phyloP scores from a whole-genome alignment of 345 rosid genomes.

The Aquilaria malaccensis region DNA sequence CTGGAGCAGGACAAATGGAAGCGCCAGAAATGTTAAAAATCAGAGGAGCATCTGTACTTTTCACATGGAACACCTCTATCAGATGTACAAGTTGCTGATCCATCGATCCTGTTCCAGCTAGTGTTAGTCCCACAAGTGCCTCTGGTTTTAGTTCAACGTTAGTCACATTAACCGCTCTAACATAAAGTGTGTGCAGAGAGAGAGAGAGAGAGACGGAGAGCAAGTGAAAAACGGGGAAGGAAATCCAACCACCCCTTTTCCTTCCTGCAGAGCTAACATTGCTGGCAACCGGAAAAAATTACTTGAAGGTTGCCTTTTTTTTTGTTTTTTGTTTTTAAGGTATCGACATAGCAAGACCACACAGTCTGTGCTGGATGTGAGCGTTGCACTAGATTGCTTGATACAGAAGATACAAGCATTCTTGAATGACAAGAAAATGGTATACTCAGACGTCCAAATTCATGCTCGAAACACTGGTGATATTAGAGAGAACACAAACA shows the following conservation, averaged over 20 bases:
- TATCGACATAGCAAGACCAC: too few species aligned
- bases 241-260: constrained; percentile 39
- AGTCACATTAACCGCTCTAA: neutral
- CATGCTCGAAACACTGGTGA: too few species aligned
- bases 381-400: too few species aligned
- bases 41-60: constrained; percentile 37
- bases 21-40: constrained; percentile 24
- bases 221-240: constrained; percentile 48
- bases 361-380: too few species aligned
- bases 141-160: constrained; percentile 17
- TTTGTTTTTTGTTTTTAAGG: too few species aligned
- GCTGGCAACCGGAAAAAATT: too few species aligned
- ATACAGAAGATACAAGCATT: too few species aligned
- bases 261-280: neutral
- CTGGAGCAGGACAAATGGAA: constrained; percentile 23
- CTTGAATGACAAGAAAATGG: too few species aligned
- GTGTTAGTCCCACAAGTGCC: constrained; percentile 22
- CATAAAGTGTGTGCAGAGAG: neutral
- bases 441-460: too few species aligned
- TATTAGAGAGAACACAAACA: too few species aligned
- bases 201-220: constrained; percentile 3
- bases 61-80: constrained; percentile 31
- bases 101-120: constrained; percentile 38
- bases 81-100: constrained; percentile 25
- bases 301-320: too few species aligned